A percentile compares a stretch with the other conserved stretches of the same genome.
Conservation (phyloP, 2,329 filamentous ascomycete species). For the Fusarium pilosicola region DNA sequence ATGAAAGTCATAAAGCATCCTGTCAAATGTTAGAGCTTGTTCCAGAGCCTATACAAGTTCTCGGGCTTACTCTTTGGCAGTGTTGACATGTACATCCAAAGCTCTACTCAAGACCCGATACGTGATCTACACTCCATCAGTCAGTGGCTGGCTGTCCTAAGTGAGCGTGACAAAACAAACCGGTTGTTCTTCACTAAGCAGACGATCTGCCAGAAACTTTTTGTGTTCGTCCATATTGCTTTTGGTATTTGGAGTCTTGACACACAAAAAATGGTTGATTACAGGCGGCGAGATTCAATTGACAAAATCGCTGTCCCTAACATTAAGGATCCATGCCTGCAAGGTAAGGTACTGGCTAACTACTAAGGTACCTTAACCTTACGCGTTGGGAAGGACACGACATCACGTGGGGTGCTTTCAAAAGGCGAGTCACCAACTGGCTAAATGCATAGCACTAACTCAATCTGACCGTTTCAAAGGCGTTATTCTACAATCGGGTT, state of each 20-base stretch:
- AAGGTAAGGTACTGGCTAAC: too few relatives aligned
- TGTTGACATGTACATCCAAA: conserved; percentile 84
- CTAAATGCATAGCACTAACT: neutral
- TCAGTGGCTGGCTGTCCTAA: neutral
- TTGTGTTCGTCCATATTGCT: conserved; percentile 67
- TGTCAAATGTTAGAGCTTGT: conserved; percentile 51
- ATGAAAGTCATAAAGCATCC: conserved; percentile 92
- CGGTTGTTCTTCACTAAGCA: conserved; percentile 79
- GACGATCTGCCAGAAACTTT: conserved; percentile 77
- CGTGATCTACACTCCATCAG: conserved; percentile 70
- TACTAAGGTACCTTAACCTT: too few relatives aligned
- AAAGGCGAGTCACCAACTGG: neutral
- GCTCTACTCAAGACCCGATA: conserved; percentile 87
- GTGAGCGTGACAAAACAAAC: conserved; percentile 57
- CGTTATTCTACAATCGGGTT: conserved; percentile 7
- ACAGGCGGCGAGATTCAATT: neutral
- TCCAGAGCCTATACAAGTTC: neutral
- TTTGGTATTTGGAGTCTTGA: neutral
- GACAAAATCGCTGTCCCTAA: conserved; percentile 10
- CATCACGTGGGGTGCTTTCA: conserved; percentile 46
- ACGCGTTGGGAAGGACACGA: conserved; percentile 45
- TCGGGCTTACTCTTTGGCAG: conserved; percentile 80
- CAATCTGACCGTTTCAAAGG: neutral
- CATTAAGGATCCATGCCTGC: neutral
- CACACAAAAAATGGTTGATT: neutral